Base-by-base conservation (phyloP, 2,329 filamentous ascomycete genomes). In the Trichoderma koningii region DNA sequence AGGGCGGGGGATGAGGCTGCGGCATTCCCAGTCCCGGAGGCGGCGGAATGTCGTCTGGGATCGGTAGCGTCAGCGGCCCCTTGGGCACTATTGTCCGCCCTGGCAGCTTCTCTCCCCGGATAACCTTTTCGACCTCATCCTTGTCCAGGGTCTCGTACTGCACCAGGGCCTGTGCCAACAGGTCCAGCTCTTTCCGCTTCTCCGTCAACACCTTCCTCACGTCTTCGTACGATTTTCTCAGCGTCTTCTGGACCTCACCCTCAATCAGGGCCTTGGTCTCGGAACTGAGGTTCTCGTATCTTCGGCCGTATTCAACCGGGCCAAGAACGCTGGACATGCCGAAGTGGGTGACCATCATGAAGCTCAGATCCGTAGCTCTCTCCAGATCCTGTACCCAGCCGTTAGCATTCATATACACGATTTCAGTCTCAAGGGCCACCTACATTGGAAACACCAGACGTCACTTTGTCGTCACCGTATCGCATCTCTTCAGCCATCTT, bases 141-240 rank as follows among this genome's bases (percentile, higher is more conserved):
- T 89, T 91, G 76, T 90, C 90, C 59, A 99, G 80, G 0, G 93
- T 97, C 81, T 99, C 95, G 76, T 97, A 98, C 77, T 97, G 89
- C 41, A 99, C 87, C 10, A 99, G 83, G 6, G 93, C 95, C 73
- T 93, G 88, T 30, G 95, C 94, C 10, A 99, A 81, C 12, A 92
- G 82, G 71, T 99, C 94, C 7, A 99, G 84, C 76, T 97, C 94
- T 66, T 90, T 89, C 64, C 93, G 87, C 75, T 90, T 92, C 42
- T 87, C 85, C 1, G 84, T 86, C 53, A 99, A 79, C 5, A 98
- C 82, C 53, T 85, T 84, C 52, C 82, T 79, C 48, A 93, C 92
- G 42, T 93, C 89, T 63, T 86, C 82, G 67, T 92, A 89, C 17
- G 90, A 91, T 73, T 95, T 93, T 71, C 93, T 90, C 50, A 98